Conservation (phyloP, 129 eudicot species). For the Tanacetum coccineum region DNA sequence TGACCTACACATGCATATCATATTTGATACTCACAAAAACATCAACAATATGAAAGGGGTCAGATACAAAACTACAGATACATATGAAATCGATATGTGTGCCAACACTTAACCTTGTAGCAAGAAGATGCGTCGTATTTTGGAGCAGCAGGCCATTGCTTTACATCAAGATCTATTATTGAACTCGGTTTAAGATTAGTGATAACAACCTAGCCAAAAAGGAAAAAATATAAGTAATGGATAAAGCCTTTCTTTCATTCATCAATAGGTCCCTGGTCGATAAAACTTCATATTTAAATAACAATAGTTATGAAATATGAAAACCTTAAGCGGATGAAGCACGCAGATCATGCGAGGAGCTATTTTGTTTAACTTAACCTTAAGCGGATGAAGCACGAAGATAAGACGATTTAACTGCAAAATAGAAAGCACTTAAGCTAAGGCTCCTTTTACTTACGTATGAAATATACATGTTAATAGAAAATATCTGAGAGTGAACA, state of each 20-base stretch:
- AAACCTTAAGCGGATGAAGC: background rate
- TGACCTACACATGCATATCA: too few relatives aligned
- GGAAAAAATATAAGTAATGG: background rate
- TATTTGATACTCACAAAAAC: too few relatives aligned
- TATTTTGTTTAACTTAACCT: slow-evolving; percentile 30
- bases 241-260: too few relatives aligned
- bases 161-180: slow-evolving; percentile 80
- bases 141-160: slow-evolving; percentile 97
- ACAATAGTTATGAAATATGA: background rate
- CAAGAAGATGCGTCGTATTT: slow-evolving; percentile 64
- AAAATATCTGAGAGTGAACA: too few relatives aligned
- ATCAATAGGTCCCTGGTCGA: too few relatives aligned
- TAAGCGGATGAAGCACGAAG: slow-evolving; percentile 85
- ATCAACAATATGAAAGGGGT: too few relatives aligned
- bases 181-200: slow-evolving; percentile 72
- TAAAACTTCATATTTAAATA: background rate
- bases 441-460: too few relatives aligned
- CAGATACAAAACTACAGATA: too few relatives aligned
- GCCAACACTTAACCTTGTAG: slow-evolving; percentile 52
- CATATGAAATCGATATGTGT: too few relatives aligned
- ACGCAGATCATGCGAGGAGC: too few relatives aligned
- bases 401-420: slow-evolving; percentile 88
- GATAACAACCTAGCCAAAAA: slow-evolving; percentile 64
- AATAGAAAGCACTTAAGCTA: background rate
- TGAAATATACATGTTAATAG: too few relatives aligned